Percentiles rank a stretch among this genome's conserved stretches.
Evolutionary conservation across 2,329 filamentous ascomycete species (phyloP).

Genomic region (Aspergillus sojae): DNA sequence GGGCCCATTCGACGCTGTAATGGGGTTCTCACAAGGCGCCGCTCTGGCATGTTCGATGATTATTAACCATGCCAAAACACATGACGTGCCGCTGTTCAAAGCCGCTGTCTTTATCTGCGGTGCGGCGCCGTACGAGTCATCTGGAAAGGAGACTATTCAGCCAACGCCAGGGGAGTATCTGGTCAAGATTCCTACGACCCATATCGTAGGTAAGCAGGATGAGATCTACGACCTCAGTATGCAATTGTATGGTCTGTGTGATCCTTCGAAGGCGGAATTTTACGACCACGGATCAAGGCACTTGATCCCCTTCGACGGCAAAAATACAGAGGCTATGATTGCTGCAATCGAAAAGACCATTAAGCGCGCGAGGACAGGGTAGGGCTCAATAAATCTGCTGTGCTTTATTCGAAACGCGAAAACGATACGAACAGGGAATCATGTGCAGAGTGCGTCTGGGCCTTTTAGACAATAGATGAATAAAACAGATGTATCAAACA

Average conservation of each 20-base stretch:
- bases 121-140: slow-evolving; percentile 28
- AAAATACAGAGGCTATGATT: slow-evolving; percentile 32
- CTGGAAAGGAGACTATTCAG: slow-evolving; percentile 22
- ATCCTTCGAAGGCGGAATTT: slow-evolving; percentile 30
- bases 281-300: slow-evolving; percentile 43
- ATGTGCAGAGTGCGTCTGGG: background rate
- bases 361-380: slow-evolving; percentile 21
- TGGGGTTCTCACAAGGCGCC: slow-evolving; percentile 37
- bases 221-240: slow-evolving; percentile 31
- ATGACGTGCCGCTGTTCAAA: slow-evolving; percentile 32
- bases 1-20: slow-evolving; percentile 36
- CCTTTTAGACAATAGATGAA: background rate
- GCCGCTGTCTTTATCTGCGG: slow-evolving; percentile 35
- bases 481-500: background rate
- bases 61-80: slow-evolving; percentile 23
- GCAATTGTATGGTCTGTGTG: slow-evolving; percentile 37
- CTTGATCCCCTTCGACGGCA: slow-evolving; percentile 36
- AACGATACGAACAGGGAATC: background rate
- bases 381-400: background rate
- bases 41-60: slow-evolving; percentile 32
- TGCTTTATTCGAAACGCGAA: background rate
- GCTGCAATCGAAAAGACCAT: slow-evolving; percentile 30
- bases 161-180: slow-evolving; percentile 18
- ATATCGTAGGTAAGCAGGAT: slow-evolving; percentile 43
- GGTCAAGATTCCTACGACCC: slow-evolving; percentile 40